Percentiles rank a stretch among this genome's conserved stretches.
These are phyloP conservation scores for Auricularia sp. DNA, from an alignment of 768 basidiomycete species.

Conservation along the genomic window DNA sequence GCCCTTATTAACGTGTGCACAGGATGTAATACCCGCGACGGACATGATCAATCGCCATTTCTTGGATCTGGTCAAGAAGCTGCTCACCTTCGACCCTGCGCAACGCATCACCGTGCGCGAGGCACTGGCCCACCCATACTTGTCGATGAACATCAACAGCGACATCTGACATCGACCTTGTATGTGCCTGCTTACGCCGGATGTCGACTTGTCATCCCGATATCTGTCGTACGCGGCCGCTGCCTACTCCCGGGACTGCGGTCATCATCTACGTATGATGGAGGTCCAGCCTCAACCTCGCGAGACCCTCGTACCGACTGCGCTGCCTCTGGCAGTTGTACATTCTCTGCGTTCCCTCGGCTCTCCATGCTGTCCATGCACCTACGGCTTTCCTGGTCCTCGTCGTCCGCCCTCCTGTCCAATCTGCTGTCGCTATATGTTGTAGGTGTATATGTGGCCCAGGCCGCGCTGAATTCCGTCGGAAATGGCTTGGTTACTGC, in stretches of 20 bases:
- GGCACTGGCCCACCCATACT: slow-evolving; percentile 83
- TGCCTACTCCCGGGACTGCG: neutral
- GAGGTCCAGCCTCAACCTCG: neutral
- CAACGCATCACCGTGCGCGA: slow-evolving; percentile 82
- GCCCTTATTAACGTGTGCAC: neutral
- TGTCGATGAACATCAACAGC: slow-evolving; percentile 26
- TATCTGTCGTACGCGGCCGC: neutral
- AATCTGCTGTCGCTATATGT: too few species aligned
- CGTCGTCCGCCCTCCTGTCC: too few species aligned
- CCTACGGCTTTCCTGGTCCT: too few species aligned
- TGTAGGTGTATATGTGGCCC: too few species aligned
- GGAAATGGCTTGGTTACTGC: too few species aligned
- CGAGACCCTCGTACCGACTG: too few species aligned
- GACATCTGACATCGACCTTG: neutral
- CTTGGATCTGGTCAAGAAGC: slow-evolving; percentile 74
- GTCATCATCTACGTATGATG: neutral
- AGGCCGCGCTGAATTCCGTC: too few species aligned
- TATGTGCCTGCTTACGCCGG: neutral
- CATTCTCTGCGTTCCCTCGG: too few species aligned
- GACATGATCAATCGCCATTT: slow-evolving; percentile 72
- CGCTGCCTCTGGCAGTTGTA: too few species aligned
- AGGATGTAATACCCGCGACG: slow-evolving; percentile 78
- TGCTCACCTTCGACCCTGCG: slow-evolving; percentile 83
- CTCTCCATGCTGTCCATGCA: too few species aligned
- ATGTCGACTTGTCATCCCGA: too few species aligned